A percentile compares a stretch with the other conserved stretches of the same genome.
phyloP scores from a whole-genome alignment of 805 yeast species.

The Scheffersomyces stipitis region DNA sequence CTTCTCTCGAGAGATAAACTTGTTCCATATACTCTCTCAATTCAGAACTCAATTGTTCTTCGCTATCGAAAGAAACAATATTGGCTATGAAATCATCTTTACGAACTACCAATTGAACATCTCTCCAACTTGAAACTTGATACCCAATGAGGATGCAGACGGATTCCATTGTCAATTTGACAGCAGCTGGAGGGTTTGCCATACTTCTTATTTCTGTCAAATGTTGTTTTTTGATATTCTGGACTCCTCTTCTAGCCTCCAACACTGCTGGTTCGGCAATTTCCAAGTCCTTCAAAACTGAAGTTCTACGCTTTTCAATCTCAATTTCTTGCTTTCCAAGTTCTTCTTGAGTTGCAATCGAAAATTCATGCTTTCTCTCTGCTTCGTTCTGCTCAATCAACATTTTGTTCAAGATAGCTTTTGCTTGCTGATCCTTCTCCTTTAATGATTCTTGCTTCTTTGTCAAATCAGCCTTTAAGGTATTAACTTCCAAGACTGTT shows the following conservation, averaged over 20 bases:
- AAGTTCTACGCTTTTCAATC: conserved; percentile 51
- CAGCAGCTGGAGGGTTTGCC: conserved; percentile 87
- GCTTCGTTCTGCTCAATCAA: conserved; percentile 86
- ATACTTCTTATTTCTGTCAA: conserved; percentile 85
- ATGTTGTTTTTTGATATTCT: conserved; percentile 88
- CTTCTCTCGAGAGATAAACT: conserved; percentile 59
- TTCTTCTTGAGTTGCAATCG: conserved; percentile 70
- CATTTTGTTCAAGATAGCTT: conserved; percentile 69
- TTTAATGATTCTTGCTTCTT: conserved; percentile 50
- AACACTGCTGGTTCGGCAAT: conserved; percentile 80
- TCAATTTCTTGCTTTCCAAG: conserved; percentile 65
- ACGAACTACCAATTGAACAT: conserved; percentile 76
- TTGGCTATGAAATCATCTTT: conserved; percentile 84
- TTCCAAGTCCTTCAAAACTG: conserved; percentile 64
- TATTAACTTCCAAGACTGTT: conserved; percentile 70
- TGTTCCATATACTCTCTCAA: conserved; percentile 57
- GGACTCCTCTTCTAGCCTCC: conserved; percentile 88
- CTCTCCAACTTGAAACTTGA: conserved; percentile 68
- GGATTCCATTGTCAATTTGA: conserved; percentile 81
- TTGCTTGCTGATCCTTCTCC: conserved; percentile 67
- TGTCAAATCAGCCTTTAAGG: conserved; percentile 53
- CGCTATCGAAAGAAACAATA: conserved; percentile 73
- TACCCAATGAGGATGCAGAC: conserved; percentile 84
- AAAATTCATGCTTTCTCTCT: conserved; percentile 84
- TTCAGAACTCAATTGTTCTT: conserved; percentile 51